phyloP scores from a whole-genome alignment of 768 basidiomycete genomes.

The Rhizopogon salebrosus region DNA sequence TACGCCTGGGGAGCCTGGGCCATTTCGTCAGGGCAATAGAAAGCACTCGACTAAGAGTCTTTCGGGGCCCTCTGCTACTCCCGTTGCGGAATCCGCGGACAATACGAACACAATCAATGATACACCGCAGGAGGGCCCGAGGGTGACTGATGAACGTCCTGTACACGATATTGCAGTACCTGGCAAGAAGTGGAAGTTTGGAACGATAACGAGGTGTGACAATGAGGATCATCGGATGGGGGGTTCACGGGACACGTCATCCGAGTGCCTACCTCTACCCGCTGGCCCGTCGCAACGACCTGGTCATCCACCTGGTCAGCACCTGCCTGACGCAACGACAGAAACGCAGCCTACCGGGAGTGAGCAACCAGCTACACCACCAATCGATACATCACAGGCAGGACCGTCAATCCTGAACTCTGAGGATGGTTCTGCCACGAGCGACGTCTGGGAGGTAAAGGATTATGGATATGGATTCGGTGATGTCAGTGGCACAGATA shows the following conservation, averaged over 20 bases:
- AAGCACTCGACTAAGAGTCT: slow-evolving; percentile 20
- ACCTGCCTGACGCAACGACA: neutral
- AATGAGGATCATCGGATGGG: neutral
- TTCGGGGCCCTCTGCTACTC: slow-evolving; percentile 3
- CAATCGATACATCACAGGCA: neutral
- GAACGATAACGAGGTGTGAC: slow-evolving; percentile 31
- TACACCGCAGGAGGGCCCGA: neutral
- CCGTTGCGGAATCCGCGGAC: neutral
- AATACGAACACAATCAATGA: neutral
- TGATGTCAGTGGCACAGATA: slow-evolving; percentile 31
- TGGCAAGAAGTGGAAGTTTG: slow-evolving; percentile 51
- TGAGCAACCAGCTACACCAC: neutral
- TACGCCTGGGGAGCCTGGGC: slow-evolving; percentile 30
- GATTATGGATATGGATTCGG: slow-evolving; percentile 68
- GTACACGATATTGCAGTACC: slow-evolving; percentile 9
- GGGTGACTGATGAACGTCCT: neutral
- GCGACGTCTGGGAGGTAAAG: slow-evolving; percentile 48
- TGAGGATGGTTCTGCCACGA: slow-evolving; percentile 13
- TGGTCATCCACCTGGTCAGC: neutral
- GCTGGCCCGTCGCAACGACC: neutral
- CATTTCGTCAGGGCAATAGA: slow-evolving; percentile 18
- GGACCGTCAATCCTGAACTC: slow-evolving; percentile 7
- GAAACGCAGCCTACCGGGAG: neutral
- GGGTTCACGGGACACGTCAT: neutral
- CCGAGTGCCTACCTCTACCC: neutral